phyloP scores from a whole-genome alignment of 2,329 filamentous ascomycete species.

The Xylariaceae sp. region DNA sequence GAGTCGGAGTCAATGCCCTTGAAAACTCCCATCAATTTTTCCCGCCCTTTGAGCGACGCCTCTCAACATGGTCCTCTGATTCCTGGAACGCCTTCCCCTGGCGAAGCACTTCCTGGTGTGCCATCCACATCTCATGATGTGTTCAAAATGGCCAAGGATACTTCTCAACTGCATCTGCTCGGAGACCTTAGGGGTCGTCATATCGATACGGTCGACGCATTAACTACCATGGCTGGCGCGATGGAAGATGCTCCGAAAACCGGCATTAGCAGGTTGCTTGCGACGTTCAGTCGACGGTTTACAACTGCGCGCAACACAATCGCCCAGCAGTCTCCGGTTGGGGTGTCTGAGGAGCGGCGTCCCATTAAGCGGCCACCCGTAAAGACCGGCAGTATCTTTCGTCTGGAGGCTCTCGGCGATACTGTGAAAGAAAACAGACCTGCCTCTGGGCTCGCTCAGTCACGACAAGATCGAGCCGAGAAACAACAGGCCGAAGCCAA shows the following conservation, averaged over 20 bases:
- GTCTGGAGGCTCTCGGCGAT: slow-evolving; percentile 22
- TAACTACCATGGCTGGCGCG: slow-evolving; percentile 6
- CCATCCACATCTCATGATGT: slow-evolving; percentile 16
- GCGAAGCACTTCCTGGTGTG: slow-evolving; percentile 15
- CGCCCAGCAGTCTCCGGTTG: background rate
- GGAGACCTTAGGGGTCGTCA: slow-evolving; percentile 12
- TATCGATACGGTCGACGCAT: slow-evolving; percentile 10
- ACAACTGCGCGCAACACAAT: background rate
- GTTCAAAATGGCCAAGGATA: slow-evolving; percentile 12
- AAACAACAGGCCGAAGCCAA: background rate
- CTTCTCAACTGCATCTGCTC: slow-evolving; percentile 13
- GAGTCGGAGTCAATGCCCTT: background rate
- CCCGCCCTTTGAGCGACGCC: slow-evolving; percentile 17
- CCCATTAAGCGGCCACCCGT: slow-evolving; percentile 14
- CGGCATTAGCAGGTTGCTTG: slow-evolving; percentile 13
- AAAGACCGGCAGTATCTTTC: slow-evolving; percentile 20
- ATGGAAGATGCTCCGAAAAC: slow-evolving; percentile 1
- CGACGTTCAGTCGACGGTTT: slow-evolving; percentile 16
- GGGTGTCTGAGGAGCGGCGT: slow-evolving; percentile 1
- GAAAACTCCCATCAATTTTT: slow-evolving; percentile 19
- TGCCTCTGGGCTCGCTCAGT: slow-evolving; percentile 3
- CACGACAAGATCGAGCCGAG: background rate
- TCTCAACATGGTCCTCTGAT: slow-evolving; percentile 13
- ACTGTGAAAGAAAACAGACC: slow-evolving; percentile 17
- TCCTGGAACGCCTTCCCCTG: slow-evolving; percentile 16